Evolutionary conservation across 2,329 filamentous ascomycete species (phyloP).

Genomic region (Paramyrothecium roridum): DNA sequence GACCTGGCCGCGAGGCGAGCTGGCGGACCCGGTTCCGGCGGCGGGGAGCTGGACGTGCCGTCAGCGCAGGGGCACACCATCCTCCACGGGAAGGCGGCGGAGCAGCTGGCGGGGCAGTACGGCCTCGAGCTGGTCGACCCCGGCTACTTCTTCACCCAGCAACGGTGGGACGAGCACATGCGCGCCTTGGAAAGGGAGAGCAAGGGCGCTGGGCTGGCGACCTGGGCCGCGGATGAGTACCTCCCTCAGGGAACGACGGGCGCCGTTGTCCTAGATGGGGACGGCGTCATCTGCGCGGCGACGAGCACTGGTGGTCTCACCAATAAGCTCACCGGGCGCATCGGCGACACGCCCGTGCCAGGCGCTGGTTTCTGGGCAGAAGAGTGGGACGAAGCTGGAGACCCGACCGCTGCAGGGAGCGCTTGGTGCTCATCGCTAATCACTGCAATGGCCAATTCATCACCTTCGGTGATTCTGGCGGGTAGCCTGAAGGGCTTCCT

Average conservation of each 20-base stretch:
- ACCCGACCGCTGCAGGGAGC: conserved; percentile 18
- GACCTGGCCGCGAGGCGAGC: conserved; percentile 43
- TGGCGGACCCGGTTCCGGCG: not conserved
- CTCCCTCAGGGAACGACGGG: conserved; percentile 83
- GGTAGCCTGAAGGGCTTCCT: conserved; percentile 44
- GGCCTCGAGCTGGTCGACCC: conserved; percentile 67
- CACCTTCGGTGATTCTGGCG: conserved; percentile 14
- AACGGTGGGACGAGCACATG: conserved; percentile 74
- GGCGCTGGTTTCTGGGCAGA: conserved; percentile 91
- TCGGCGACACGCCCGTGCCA: conserved; percentile 81
- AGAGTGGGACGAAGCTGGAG: conserved; percentile 62
- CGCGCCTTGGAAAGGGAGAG: conserved; percentile 53
- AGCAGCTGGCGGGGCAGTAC: conserved; percentile 64
- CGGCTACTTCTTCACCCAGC: conserved; percentile 75
- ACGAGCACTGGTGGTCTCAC: conserved; percentile 76
- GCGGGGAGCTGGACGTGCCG: conserved; percentile 36
- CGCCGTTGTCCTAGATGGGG: conserved; percentile 74
- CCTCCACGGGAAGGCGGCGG: conserved; percentile 64
- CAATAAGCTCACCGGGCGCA: conserved; percentile 81
- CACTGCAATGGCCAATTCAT: not conserved
- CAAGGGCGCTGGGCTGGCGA: conserved; percentile 32
- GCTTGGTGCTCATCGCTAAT: not conserved
- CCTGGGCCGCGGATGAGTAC: conserved; percentile 62
- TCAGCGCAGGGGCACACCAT: conserved; percentile 69
- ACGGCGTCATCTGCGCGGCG: conserved; percentile 68